Evolutionary conservation across 257 asterid species (phyloP), one percentile per base, ranked within the genome.

Genomic region (Ilex aquifolium): DNA sequence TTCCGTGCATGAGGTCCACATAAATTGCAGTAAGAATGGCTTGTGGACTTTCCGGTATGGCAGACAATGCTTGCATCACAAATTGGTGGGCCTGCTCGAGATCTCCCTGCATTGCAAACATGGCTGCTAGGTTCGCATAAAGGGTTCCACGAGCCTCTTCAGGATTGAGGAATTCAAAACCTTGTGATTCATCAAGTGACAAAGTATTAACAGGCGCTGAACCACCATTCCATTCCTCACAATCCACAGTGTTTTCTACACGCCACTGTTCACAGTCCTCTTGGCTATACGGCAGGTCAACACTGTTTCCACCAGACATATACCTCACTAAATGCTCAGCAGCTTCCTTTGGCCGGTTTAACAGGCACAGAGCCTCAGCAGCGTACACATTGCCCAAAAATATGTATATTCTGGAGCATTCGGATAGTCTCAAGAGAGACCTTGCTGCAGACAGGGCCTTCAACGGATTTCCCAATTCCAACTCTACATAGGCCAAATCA

Each of bases 311-410:
- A 67, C 65, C 64, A n/a, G 92, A 76, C 16, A 84, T 63, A 66
- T 81, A 82, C 27, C 15, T 36, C 65, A 56, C 60, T 78, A 91
- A 69, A 73, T 65, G 73, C 54, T 80, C 88, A 46, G 95, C 85
- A 63, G 98, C 98, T 74, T 88, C 98, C 68, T 78, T 71, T 16
- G 87, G 83, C 74, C 69, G 83, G 75, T 83, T 86, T 36, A 91
- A 82, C 66, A 78, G 55, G 90, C 96, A 91, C 40, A 91, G 60
- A 66, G 98, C 98, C 71, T 91, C 98, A 14, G 96, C 86, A 56
- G 84, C 90, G 60, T 91, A 88, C 79, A 86, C 62, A 30, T 79
- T 76, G 16, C 95, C 96, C 51, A 88, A 57, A 60, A 84, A 91
- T 15, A 73, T 4, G 61, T 88, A 78, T 62, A 81, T 75, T 66